Base-by-base conservation (phyloP, 2,329 filamentous ascomycete species). In the Pseudogymnoascus sp. region DNA sequence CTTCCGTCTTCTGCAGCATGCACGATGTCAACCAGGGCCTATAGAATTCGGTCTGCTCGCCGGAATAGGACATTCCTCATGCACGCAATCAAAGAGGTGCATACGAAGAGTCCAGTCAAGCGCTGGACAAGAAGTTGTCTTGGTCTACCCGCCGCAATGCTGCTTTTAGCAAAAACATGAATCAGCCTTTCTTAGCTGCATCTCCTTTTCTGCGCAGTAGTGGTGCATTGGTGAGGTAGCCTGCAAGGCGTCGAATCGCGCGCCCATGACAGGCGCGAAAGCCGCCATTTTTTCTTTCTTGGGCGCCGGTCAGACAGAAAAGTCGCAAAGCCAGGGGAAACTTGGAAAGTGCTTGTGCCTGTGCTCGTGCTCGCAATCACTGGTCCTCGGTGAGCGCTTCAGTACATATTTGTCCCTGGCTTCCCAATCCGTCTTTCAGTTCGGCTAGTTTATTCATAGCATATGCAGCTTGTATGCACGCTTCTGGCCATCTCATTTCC, bases 1-100 rank as follows among this genome's bases (percentile, higher is more conserved):
- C 57, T 58, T 58, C 57, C 57, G 57, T 25, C 33, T 39, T 58
- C 57, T 58, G 22, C 57, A 58, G 57, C 33, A 38, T 58, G 57
- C 57, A 28, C 16, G 20, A 36, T 58, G 57, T 30, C 16, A 16
- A 33, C 4, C 25, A 54, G 47, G 33, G 28, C 47, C 47, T 54
- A 33, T 54, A 33, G n/a, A 6, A 54, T 54, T 33, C 11, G 28
- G 47, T 33, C 22, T 58, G 33, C 3, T 58, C 33, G 57, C 33
- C 57, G 33, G 36, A 58, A 37, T 28, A 22, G 57, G 57, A 38
- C 18, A 38, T 38, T 14, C 14, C 33, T 36, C 36, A 58, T 58
- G 57, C 57, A 58, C 33, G 57, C 57, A 58, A 58, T 58, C 57
- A 58, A 58, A 58, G 12, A 25, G 36, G 57, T 39, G 57, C 57